Conservation (phyloP, 2,329 filamentous ascomycete genomes). For the Beauveria sp. region DNA sequence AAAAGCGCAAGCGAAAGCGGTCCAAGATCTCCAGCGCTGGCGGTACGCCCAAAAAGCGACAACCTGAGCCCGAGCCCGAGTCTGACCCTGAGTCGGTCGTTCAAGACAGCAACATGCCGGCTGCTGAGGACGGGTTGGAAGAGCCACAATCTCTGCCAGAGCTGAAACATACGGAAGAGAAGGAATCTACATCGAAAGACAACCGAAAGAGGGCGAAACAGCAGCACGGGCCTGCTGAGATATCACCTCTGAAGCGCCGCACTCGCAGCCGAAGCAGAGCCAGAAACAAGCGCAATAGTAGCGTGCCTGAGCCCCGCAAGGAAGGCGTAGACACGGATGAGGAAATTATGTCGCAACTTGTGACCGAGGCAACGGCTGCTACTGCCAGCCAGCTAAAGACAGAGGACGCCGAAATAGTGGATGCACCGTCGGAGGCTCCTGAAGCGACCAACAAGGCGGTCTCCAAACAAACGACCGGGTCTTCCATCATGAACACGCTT, state of each 20-base stretch:
- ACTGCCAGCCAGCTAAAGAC: slow-evolving; percentile 24
- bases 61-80: background rate
- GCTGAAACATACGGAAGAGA: background rate
- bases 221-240: background rate
- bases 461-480: background rate
- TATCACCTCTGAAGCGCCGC: background rate
- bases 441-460: background rate
- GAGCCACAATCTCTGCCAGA: slow-evolving; percentile 6
- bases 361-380: slow-evolving; percentile 32
- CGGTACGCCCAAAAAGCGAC: slow-evolving; percentile 5
- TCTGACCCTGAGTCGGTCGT: background rate
- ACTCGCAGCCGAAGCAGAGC: slow-evolving; percentile 2
- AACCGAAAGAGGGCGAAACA: background rate
- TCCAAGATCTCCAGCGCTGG: background rate
- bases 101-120: background rate
- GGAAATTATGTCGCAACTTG: slow-evolving; percentile 34
- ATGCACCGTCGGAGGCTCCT: slow-evolving; percentile 14
- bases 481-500: slow-evolving; percentile 25
- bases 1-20: slow-evolving; percentile 7
- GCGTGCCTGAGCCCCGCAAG: background rate
- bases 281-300: slow-evolving; percentile 1
- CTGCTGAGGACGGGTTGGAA: background rate
- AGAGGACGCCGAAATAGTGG: slow-evolving; percentile 14
- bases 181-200: background rate
- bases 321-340: slow-evolving; percentile 31